Conservation (phyloP, 1,139 yeast genomes). For the Lodderomyces orthopsilosis region DNA sequence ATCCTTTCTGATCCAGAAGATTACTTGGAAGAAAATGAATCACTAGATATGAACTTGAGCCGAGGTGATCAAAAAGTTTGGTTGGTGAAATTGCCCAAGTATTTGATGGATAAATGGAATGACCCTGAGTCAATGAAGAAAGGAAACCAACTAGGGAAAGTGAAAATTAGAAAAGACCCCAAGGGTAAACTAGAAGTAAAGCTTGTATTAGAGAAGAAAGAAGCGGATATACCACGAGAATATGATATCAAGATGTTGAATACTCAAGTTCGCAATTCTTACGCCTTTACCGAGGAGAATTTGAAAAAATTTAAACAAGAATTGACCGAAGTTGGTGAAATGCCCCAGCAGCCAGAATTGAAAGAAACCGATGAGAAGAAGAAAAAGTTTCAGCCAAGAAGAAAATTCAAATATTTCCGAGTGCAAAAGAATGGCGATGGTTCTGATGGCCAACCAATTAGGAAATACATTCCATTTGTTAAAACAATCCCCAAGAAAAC, state of each 20-base stretch:
- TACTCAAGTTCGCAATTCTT: slow-evolving; percentile 78
- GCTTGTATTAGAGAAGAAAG: slow-evolving; percentile 47
- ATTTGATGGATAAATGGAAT: slow-evolving; percentile 80
- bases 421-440: slow-evolving; percentile 25
- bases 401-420: slow-evolving; percentile 26
- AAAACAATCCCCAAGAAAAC: slow-evolving; percentile 86
- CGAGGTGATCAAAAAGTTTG: slow-evolving; percentile 70
- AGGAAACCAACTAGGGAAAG: slow-evolving; percentile 79
- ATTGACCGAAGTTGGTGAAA: slow-evolving; percentile 45
- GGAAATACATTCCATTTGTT: slow-evolving; percentile 64
- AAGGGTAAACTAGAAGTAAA: slow-evolving; percentile 55
- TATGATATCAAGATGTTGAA: slow-evolving; percentile 79
- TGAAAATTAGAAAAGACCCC: slow-evolving; percentile 55
- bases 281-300: slow-evolving; percentile 88
- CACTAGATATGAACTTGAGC: slow-evolving; percentile 59
- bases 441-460: slow-evolving; percentile 19
- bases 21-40: slow-evolving; percentile 52
- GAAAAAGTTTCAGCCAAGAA: slow-evolving; percentile 23
- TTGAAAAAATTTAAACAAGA: slow-evolving; percentile 65
- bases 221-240: slow-evolving; percentile 65
- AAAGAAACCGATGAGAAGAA: slow-evolving; percentile 27
- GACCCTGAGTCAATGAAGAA: slow-evolving; percentile 55
- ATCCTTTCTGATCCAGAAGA: slow-evolving; percentile 48
- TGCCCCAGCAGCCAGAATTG: slow-evolving; percentile 38
- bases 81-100: slow-evolving; percentile 88